A percentile compares a stretch with the other conserved stretches of the same genome.
Evolutionary conservation across 345 rosid species (phyloP).

Genomic region (Salix purpurea): DNA sequence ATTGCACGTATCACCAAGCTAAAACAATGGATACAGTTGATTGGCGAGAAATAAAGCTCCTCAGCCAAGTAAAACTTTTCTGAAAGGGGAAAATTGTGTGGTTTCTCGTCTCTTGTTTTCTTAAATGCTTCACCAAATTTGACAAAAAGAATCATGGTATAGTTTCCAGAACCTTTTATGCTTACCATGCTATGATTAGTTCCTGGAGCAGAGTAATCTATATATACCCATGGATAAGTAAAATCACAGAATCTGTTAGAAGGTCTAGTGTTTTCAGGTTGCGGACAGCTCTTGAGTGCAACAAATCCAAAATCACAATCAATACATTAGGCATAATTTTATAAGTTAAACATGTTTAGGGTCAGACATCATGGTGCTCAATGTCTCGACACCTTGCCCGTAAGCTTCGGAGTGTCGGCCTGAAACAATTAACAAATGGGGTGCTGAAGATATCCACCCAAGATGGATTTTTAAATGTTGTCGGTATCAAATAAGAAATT

Average conservation of each 20-base stretch:
- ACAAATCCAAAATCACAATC: slow-evolving; percentile 82
- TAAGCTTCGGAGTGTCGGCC: slow-evolving; percentile 70
- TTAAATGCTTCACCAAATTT: slow-evolving; percentile 78
- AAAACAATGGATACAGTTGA: slow-evolving; percentile 52
- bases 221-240: slow-evolving; percentile 55
- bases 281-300: slow-evolving; percentile 59
- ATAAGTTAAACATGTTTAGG: slow-evolving; percentile 39
- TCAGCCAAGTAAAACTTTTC: slow-evolving; percentile 53
- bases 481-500: slow-evolving; percentile 53
- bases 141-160: slow-evolving; percentile 46
- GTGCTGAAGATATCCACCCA: slow-evolving; percentile 76
- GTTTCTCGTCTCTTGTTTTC: slow-evolving; percentile 84
- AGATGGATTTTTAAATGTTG: slow-evolving; percentile 56
- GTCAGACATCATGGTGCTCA: slow-evolving; percentile 58
- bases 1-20: slow-evolving; percentile 55
- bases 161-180: slow-evolving; percentile 40
- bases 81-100: slow-evolving; percentile 50
- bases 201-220: slow-evolving; percentile 38
- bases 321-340: slow-evolving; percentile 57
- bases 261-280: slow-evolving; percentile 65
- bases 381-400: slow-evolving; percentile 67
- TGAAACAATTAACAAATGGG: slow-evolving; percentile 61
- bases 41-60: slow-evolving; percentile 60
- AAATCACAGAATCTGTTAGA: slow-evolving; percentile 54
- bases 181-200: slow-evolving; percentile 41